Base-by-base conservation (phyloP, 2,329 filamentous ascomycete genomes). In the Pseudogymnoascus sp. region DNA sequence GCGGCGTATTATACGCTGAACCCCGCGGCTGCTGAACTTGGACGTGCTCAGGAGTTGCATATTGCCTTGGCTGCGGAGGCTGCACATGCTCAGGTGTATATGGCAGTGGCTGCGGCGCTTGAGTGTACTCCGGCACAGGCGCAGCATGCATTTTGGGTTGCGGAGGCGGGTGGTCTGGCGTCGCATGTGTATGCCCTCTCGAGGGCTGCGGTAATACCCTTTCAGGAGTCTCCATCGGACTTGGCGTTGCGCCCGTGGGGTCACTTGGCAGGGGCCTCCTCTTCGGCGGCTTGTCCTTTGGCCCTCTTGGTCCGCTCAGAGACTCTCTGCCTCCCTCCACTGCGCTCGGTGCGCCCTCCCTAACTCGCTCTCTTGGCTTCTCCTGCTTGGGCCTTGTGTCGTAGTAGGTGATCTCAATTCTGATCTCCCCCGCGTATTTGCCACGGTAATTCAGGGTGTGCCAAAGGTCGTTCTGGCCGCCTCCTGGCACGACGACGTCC, bases 391-490 rank as follows among this genome's bases (percentile, higher is more conserved):
- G 89, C 25, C 93, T 83, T 61, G 82, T 86, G 73, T 99, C 94
- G 78, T 97, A 99, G 76, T 89, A 99, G 41, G 94, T 99, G 75
- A 97, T 87, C 75, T 99, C 94, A 65, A 99, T 87, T 66, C 93
- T 84, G 65, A 99, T 86, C 73, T 97, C 93, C 61, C 94, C 94
- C 6, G 94, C 93, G 69, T 97, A 99, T 79, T 96, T 96, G 65
- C 92, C 91, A 71, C 87, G 91, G 79, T 85, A 97, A 65, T 84
- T 88, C 67, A 99, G 78, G 62, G 80, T 86, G 72, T 97, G 92
- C 94, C 94, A 99, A 61, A 90, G 79, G 74, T 99, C 94, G 70
- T 83, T 91, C 75, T 97, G 91, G n/a, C 94, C 92, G 57, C 94
- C 94, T 57, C 94, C 92, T 1, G 86, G 79, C 18, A 92, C 81